Conservation (phyloP, 805 yeast species). For the Kuraishia borneana region DNA sequence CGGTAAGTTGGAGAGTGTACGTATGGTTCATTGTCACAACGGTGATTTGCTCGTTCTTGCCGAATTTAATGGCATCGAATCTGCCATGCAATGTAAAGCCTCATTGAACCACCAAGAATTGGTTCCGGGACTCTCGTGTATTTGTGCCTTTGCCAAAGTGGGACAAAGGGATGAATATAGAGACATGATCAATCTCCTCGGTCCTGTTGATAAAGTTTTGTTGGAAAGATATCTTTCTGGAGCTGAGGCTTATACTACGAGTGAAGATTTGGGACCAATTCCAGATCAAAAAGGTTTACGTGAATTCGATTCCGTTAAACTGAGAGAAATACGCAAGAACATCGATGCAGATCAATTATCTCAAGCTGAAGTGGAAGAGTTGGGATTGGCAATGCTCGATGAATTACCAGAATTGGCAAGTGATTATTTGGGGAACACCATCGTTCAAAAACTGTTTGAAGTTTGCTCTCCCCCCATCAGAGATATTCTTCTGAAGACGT, state of each 20-base stretch:
- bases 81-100: slow-evolving; percentile 72
- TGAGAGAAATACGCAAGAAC: slow-evolving; percentile 75
- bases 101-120: slow-evolving; percentile 75
- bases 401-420: slow-evolving; percentile 87
- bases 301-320: slow-evolving; percentile 77
- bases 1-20: slow-evolving; percentile 50
- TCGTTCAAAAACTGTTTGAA: slow-evolving; percentile 84
- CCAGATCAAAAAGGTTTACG: slow-evolving; percentile 64
- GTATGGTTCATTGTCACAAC: slow-evolving; percentile 35
- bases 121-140: slow-evolving; percentile 64
- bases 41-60: slow-evolving; percentile 41
- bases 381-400: slow-evolving; percentile 72
- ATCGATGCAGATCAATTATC: slow-evolving; percentile 45
- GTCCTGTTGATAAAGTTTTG: background rate
- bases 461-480: slow-evolving; percentile 59
- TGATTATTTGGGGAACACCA: slow-evolving; percentile 92
- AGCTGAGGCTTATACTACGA: slow-evolving; percentile 32
- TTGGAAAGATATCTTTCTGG: slow-evolving; percentile 21
- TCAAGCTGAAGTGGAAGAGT: slow-evolving; percentile 62
- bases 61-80: slow-evolving; percentile 60
- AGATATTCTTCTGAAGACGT: slow-evolving; percentile 67
- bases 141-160: slow-evolving; percentile 79
- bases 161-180: background rate
- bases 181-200: background rate
- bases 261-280: slow-evolving; percentile 55